Evolutionary conservation across 2,329 filamentous ascomycete species (phyloP).

Genomic region (Exophiala calicioides): DNA sequence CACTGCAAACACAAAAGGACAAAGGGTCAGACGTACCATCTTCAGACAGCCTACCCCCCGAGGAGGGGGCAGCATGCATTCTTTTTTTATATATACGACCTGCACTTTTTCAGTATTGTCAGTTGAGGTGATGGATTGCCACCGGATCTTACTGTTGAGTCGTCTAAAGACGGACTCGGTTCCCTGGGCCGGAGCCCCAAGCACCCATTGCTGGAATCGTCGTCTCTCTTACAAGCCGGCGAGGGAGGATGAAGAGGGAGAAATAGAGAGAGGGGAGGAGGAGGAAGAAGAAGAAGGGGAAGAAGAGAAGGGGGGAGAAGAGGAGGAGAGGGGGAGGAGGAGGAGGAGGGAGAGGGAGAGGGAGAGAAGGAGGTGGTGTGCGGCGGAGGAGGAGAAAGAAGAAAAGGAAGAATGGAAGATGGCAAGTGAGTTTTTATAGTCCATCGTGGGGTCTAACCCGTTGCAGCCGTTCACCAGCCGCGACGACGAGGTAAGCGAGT

Average conservation of each 20-base stretch:
- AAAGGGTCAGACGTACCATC: slow-evolving; percentile 2
- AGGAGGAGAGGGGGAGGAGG: not conserved
- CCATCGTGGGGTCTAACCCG: too few species aligned
- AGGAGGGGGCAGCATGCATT: not conserved
- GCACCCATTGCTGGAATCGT: slow-evolving; percentile 2
- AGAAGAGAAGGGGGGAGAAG: not conserved
- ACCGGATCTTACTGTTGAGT: not conserved
- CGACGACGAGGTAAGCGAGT: too few species aligned
- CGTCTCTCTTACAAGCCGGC: too few species aligned
- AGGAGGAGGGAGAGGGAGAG: not conserved
- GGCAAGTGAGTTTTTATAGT: slow-evolving; percentile 3
- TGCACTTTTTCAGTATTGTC: slow-evolving; percentile 3
- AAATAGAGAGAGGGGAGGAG: not conserved
- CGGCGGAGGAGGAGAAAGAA: not conserved
- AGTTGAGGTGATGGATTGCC: not conserved
- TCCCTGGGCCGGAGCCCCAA: too few species aligned
- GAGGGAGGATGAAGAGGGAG: not conserved
- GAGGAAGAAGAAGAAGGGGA: not conserved
- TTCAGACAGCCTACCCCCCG: slow-evolving; percentile 3
- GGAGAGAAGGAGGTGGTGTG: not conserved
- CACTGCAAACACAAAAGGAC: not conserved
- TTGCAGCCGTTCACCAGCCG: too few species aligned
- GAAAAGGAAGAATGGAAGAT: not conserved
- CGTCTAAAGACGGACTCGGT: not conserved
- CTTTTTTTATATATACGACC: slow-evolving; percentile 3